Evolutionary conservation across 2,329 filamentous ascomycete genomes (phyloP), one percentile per base, ranked within the genome.

Genomic region (Aspergillus tanneri): DNA sequence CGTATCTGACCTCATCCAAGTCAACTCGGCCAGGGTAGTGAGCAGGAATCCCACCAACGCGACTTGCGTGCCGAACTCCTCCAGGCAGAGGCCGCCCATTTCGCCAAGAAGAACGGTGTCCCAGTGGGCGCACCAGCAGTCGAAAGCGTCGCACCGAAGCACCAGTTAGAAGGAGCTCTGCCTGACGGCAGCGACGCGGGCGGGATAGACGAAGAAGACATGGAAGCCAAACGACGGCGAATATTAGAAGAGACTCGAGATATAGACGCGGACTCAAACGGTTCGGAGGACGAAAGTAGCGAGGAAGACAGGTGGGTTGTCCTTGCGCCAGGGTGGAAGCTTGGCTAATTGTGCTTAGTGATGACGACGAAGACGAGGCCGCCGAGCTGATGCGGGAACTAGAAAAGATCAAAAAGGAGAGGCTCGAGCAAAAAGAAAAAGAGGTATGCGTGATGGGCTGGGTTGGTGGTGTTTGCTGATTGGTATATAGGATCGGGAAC

Each of bases 11-110:
- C 45, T 64, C 30, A 14, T 53, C 58, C 57, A 84, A 85, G n/a
- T 52, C 83, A 93, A 75, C 80, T 87, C n/a, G 91, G 90, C 36
- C 93, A 99, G 75, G 93, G 93, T 61, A 88, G 89, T 57, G 85
- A 84, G 56, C 85, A 85, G 27, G 90, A 95, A 56, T 67, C 74
- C 39, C 72, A 79, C 57, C 74, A 79, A 45, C 88, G 87, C 66
- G 92, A 99, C 68, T 81, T 99, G 44, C 86, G 90, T 60, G 87
- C 90, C 38, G 91, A 99, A 72, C 84, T 99, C 24, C 80, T 97
- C 49, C 84, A 86, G 57, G 92, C 91, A 37, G 93, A 99, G 73
- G 85, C 88, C 46, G 85, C 85, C 16, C 88, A 96, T 75, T 92
- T 87, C 67, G 85, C 88, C 57, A 95, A 95, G 79, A 86, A 86